Conservation (phyloP, 257 asterid genomes). For the Penstemon newberryi region DNA sequence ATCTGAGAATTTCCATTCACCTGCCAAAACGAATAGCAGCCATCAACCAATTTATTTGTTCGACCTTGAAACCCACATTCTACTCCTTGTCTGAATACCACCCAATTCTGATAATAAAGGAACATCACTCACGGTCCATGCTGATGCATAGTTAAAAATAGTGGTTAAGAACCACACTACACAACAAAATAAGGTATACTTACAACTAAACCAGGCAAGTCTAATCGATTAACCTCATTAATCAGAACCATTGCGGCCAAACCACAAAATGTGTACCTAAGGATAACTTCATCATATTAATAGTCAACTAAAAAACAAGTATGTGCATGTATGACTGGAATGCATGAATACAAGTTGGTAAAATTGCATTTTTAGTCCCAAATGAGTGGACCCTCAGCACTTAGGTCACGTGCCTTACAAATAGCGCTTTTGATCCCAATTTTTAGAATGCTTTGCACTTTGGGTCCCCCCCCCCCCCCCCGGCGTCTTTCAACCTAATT, state of each 20-base stretch:
- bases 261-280: slow-evolving; percentile 92
- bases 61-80: slow-evolving; percentile 99
- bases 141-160: neutral
- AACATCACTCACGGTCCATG: neutral
- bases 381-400: too few species aligned
- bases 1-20: slow-evolving; percentile 35
- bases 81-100: slow-evolving; percentile 90
- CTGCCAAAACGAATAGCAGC: slow-evolving; percentile 99
- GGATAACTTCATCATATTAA: slow-evolving; percentile 22
- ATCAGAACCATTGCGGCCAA: slow-evolving; percentile 95
- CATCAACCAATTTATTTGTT: slow-evolving; percentile 95
- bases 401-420: too few species aligned
- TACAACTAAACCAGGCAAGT: slow-evolving; percentile 75
- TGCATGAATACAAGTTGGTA: slow-evolving; percentile 12
- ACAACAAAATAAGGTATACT: slow-evolving; percentile 32
- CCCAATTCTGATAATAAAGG: slow-evolving; percentile 68
- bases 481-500: too few species aligned
- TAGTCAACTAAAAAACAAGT: slow-evolving; percentile 21
- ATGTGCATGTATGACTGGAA: slow-evolving; percentile 4
- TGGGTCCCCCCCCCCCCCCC: too few species aligned
- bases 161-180: slow-evolving; percentile 2
- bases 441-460: too few species aligned
- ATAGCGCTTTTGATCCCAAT: too few species aligned
- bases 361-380: too few species aligned
- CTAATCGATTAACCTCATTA: slow-evolving; percentile 74